Conservation (phyloP, 768 basidiomycete genomes). For the Lactarius quietus region DNA sequence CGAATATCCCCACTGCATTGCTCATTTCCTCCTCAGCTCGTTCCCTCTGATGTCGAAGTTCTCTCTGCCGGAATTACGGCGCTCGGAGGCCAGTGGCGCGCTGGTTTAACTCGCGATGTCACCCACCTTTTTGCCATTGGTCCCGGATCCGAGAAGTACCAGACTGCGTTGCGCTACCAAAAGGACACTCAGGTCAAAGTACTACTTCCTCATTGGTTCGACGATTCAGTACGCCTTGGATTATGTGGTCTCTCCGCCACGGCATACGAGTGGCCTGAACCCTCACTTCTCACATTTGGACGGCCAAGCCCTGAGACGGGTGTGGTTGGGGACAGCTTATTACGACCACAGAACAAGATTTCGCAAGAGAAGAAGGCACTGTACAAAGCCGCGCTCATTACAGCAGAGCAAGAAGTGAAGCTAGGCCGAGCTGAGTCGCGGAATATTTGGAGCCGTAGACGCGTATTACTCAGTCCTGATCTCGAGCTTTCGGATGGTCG, state of each 20-base stretch:
- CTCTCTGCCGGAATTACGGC: constrained; percentile 68
- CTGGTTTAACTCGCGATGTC: constrained; percentile 74
- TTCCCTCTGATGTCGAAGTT: constrained; percentile 62
- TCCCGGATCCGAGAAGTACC: constrained; percentile 42
- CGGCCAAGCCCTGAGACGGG: constrained; percentile 25
- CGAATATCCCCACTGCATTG: neutral
- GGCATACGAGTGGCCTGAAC: constrained; percentile 74
- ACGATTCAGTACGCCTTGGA: constrained; percentile 62
- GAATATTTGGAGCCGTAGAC: constrained; percentile 56
- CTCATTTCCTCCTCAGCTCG: constrained; percentile 41
- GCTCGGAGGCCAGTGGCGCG: constrained; percentile 80
- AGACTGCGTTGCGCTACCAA: constrained; percentile 54
- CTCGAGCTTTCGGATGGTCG: constrained; percentile 51
- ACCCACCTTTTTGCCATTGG: constrained; percentile 78
- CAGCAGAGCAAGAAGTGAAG: constrained; percentile 26
- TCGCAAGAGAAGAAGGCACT: constrained; percentile 35
- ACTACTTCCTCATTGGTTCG: constrained; percentile 91
- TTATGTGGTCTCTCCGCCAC: constrained; percentile 46
- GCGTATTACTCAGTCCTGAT: constrained; percentile 57
- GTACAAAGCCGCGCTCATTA: constrained; percentile 35
- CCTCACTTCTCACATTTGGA: constrained; percentile 43
- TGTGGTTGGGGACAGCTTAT: constrained; percentile 28
- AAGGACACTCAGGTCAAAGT: constrained; percentile 57
- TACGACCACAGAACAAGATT: constrained; percentile 33
- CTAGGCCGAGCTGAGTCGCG: constrained; percentile 25